Percentiles rank a stretch among this genome's conserved stretches.
phyloP scores from a whole-genome alignment of 176 grass and related monocot genomes.

The Bromus sterilis region DNA sequence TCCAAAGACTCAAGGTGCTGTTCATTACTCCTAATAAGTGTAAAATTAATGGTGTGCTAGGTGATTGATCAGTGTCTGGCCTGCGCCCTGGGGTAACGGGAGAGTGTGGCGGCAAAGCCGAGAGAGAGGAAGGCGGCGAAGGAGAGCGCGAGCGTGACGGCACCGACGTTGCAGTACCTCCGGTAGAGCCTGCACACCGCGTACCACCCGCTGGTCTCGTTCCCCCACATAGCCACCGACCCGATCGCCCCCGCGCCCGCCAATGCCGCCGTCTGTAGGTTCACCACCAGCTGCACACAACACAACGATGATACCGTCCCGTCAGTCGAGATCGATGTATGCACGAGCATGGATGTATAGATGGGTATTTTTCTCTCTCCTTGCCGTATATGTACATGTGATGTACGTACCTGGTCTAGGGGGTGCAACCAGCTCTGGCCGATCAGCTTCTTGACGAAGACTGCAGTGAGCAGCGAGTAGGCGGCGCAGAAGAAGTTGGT shows the following conservation, averaged over 20 bases:
- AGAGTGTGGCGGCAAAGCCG: conserved; percentile 9
- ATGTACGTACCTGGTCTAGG: conserved; percentile 27
- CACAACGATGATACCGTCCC: background rate
- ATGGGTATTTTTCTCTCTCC: background rate
- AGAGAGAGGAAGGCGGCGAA: conserved; percentile 23
- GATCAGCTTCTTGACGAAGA: background rate
- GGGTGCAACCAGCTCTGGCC: conserved; percentile 21
- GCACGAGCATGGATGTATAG: background rate
- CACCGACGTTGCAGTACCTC: conserved; percentile 23
- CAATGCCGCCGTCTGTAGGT: conserved; percentile 23
- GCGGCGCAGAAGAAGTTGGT: conserved; percentile 3
- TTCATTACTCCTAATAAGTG: background rate
- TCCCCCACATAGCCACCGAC: conserved; percentile 35
- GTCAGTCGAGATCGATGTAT: background rate
- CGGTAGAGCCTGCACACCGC: conserved; percentile 41
- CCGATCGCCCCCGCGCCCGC: conserved; percentile 18
- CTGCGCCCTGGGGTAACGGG: conserved; percentile 19
- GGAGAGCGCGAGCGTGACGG: conserved; percentile 14
- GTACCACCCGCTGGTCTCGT: conserved; percentile 42
- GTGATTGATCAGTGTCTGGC: background rate
- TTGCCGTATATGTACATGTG: background rate
- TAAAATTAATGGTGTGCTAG: too few species aligned
- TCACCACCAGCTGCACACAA: conserved; percentile 12
- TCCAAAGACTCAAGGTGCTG: background rate
- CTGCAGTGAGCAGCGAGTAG: conserved; percentile 29